A percentile compares a stretch with the other conserved stretches of the same genome.
Conservation (phyloP, 805 yeast species). For the Candida manassasensis region DNA sequence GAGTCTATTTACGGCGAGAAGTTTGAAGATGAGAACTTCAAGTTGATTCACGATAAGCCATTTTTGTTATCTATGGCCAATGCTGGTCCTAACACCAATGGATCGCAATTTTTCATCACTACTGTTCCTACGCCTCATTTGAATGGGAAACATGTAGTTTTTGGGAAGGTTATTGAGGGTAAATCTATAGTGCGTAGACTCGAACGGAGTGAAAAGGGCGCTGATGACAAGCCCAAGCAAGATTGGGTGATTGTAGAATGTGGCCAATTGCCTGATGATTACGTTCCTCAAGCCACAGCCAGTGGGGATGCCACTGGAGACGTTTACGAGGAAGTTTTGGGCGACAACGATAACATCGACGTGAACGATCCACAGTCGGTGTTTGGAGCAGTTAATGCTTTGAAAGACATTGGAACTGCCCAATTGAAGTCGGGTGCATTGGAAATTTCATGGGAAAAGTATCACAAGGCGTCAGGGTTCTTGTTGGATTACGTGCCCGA, state of each 20-base stretch:
- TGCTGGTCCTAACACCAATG: slow-evolving; percentile 93
- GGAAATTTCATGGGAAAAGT: slow-evolving; percentile 58
- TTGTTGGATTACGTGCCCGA: slow-evolving; percentile 72
- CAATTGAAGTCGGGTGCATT: slow-evolving; percentile 63
- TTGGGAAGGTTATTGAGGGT: slow-evolving; percentile 82
- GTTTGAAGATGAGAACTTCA: slow-evolving; percentile 89
- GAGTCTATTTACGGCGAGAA: slow-evolving; percentile 44
- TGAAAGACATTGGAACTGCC: slow-evolving; percentile 76
- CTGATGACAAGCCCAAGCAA: slow-evolving; percentile 63
- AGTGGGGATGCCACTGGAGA: slow-evolving; percentile 77
- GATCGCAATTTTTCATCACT: slow-evolving; percentile 93
- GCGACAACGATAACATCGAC: slow-evolving; percentile 68
- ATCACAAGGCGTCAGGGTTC: slow-evolving; percentile 66
- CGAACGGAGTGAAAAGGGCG: slow-evolving; percentile 65
- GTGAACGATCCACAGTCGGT: slow-evolving; percentile 59
- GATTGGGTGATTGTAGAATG: slow-evolving; percentile 73
- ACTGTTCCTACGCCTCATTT: slow-evolving; percentile 91
- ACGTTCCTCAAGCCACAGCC: slow-evolving; percentile 42
- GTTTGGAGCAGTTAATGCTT: slow-evolving; percentile 53
- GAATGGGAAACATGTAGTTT: slow-evolving; percentile 94
- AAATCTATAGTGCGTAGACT: slow-evolving; percentile 74
- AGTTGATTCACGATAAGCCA: slow-evolving; percentile 72
- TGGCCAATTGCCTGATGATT: slow-evolving; percentile 69
- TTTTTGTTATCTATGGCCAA: slow-evolving; percentile 94
- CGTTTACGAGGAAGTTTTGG: slow-evolving; percentile 66